Base-by-base conservation (phyloP, 1,139 yeast genomes). In the Hyphopichia wangnamkhiaoensis region DNA sequence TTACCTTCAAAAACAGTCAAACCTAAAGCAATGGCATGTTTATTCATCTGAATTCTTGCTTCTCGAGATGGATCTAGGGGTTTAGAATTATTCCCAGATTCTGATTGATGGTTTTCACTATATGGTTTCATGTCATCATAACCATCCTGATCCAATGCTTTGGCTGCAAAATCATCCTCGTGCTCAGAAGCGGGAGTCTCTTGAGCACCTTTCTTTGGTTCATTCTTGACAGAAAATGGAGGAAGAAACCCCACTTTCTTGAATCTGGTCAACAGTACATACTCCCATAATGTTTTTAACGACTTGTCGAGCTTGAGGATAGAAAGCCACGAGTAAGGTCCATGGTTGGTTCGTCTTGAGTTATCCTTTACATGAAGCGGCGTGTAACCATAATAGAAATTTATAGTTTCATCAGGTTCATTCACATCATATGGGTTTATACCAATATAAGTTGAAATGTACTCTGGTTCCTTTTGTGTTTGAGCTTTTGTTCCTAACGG, bases 321-420 rank as follows among this genome's bases (percentile, higher is more conserved):
- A 0, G 76, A 57, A 5, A 70, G 46, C 67, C 76, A 67, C 0
- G 77, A 55, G 37, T 70, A 62, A 0, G 74, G 65, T 1, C 74
- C 77, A 48, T 58, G 63, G 37, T 60, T 58, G 34, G 61, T 57
- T 34, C 66, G 48, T 31, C 71, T 48, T 1, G 57, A 44, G 2
- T 47, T 33, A 10, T 53, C 61, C 36, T 55, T 58, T 17, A 50
- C 39, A 37, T 57, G 53, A 2, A 59, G 39, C 0, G 71, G 56
- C 12, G 61, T 47, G 44, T 58, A 62, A 3, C 61, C 66, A n/a
- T 56, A 59, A 42, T 60, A 67, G 35, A 68, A 62, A 41, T 64
- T 67, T 24, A 68, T 58, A 1, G 50, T 39, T 19, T 59, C 66
- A 5, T 50, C 45, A 18, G 48, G 51, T 12, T 29, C 38, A 2